Percentiles rank a stretch among this genome's conserved stretches.
Conservation (phyloP, 2,329 filamentous ascomycete genomes). For the Alternaria rosae region DNA sequence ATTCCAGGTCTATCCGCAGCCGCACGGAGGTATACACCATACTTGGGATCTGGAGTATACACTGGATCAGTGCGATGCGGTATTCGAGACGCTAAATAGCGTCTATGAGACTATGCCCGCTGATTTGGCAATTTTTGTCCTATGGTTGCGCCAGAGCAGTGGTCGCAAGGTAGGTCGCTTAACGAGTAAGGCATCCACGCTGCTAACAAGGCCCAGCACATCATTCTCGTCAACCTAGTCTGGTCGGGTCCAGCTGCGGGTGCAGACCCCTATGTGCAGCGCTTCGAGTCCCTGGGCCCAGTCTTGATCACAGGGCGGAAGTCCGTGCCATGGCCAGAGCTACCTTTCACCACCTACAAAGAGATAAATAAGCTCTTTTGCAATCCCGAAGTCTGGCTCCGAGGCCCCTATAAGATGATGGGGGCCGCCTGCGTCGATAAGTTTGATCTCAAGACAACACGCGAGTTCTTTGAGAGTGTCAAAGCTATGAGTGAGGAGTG, state of each 20-base stretch:
- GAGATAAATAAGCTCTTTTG: conserved; percentile 14
- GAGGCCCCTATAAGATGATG: conserved; percentile 9
- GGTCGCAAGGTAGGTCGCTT: conserved; percentile 3
- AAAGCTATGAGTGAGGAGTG: conserved; percentile 11
- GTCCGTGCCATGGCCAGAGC: conserved; percentile 10
- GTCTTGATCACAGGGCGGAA: conserved; percentile 3
- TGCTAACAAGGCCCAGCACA: background rate
- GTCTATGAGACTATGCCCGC: conserved; percentile 5
- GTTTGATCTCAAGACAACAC: conserved; percentile 8
- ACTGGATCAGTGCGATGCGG: conserved; percentile 6
- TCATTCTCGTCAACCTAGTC: conserved; percentile 7
- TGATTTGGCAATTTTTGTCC: conserved; percentile 6
- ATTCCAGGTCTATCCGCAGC: conserved; percentile 6
- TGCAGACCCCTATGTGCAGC: conserved; percentile 2
- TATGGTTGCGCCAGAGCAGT: conserved; percentile 9
- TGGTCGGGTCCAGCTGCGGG: conserved; percentile 2
- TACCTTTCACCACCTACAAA: conserved; percentile 10
- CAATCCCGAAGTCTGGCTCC: conserved; percentile 5
- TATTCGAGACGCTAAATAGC: conserved; percentile 8
- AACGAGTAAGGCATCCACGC: background rate
- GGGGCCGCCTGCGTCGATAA: conserved; percentile 3
- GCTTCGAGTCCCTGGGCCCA: conserved; percentile 6
- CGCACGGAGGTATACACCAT: conserved; percentile 6
- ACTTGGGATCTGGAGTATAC: conserved; percentile 11
- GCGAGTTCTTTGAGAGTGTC: conserved; percentile 13